Percentiles rank a stretch among this genome's conserved stretches.
phyloP scores from a whole-genome alignment of 2,329 filamentous ascomycete species.

The Claviceps africana region DNA sequence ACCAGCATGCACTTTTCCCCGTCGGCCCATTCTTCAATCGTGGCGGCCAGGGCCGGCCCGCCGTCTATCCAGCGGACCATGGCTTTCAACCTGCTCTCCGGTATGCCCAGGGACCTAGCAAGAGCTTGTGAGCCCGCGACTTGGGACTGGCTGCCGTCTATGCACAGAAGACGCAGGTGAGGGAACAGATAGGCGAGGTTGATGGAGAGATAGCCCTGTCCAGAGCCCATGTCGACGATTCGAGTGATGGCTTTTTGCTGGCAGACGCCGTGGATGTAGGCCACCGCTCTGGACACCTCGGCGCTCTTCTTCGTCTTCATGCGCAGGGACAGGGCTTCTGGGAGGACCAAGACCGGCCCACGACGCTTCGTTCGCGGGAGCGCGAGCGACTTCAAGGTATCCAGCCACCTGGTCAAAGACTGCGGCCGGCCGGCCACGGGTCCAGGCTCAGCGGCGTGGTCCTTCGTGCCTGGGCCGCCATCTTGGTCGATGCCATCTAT shows the following conservation, averaged over 20 bases:
- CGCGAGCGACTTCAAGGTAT: constrained; percentile 11
- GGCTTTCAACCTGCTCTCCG: constrained; percentile 11
- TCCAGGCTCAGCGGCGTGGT: neutral
- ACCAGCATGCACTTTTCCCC: constrained; percentile 18
- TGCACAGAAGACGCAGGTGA: constrained; percentile 14
- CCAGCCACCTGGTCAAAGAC: constrained; percentile 14
- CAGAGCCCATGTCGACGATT: constrained; percentile 15
- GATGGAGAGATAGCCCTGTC: constrained; percentile 19
- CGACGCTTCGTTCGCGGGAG: constrained; percentile 11
- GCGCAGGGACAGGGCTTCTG: constrained; percentile 10
- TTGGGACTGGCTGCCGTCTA: constrained; percentile 19
- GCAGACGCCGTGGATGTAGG: constrained; percentile 14
- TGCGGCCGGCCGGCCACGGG: constrained; percentile 5
- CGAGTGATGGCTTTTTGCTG: constrained; percentile 11
- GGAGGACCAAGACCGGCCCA: constrained; percentile 8
- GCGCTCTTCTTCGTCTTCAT: constrained; percentile 20
- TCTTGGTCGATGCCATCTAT: constrained; percentile 15
- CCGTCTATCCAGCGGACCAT: constrained; percentile 17
- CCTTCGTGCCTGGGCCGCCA: neutral
- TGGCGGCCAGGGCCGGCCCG: constrained; percentile 8
- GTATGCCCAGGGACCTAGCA: constrained; percentile 11
- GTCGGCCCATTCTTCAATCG: constrained; percentile 15
- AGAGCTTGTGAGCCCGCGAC: constrained; percentile 14
- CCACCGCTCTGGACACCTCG: constrained; percentile 16
- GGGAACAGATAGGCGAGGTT: constrained; percentile 17